These are phyloP conservation scores for Alternaria infectoria DNA, from an alignment of 2,329 filamentous ascomycete genomes.

Conservation along the genomic window DNA sequence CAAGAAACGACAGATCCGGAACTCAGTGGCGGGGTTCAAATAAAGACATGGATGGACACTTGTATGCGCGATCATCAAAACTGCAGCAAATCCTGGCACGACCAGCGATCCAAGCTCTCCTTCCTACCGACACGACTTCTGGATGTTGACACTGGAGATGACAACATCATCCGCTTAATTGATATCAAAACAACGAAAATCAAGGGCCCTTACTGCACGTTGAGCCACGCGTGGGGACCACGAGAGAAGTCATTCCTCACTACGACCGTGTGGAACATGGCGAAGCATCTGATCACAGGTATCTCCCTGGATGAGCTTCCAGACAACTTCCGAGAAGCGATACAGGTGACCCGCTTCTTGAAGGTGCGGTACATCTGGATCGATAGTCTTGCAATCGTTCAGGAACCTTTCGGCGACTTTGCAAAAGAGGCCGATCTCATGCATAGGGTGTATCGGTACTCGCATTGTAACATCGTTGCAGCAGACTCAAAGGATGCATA, in stretches of 20 bases:
- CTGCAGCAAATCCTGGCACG: neutral
- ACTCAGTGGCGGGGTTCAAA: neutral
- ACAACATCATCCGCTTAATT: conserved; percentile 1
- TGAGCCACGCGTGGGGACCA: conserved; percentile 32
- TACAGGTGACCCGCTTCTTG: conserved; percentile 21
- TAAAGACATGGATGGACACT: neutral
- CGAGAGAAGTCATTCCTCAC: neutral
- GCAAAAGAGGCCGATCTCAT: neutral
- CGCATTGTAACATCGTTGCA: neutral
- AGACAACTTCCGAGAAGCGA: neutral
- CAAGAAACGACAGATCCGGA: neutral
- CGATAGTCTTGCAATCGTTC: conserved; percentile 17
- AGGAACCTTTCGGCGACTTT: conserved; percentile 21
- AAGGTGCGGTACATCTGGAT: conserved; percentile 33
- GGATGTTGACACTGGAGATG: neutral
- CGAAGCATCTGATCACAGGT: neutral
- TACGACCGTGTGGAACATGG: neutral
- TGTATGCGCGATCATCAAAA: neutral
- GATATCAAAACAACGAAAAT: conserved; percentile 7
- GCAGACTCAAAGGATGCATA: neutral
- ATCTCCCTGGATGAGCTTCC: neutral
- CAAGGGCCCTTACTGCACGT: conserved; percentile 23
- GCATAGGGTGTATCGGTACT: neutral
- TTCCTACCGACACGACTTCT: conserved; percentile 1
- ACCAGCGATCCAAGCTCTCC: neutral